phyloP scores from a whole-genome alignment of 2,329 filamentous ascomycete genomes.

The Trichoderma lentiforme region DNA sequence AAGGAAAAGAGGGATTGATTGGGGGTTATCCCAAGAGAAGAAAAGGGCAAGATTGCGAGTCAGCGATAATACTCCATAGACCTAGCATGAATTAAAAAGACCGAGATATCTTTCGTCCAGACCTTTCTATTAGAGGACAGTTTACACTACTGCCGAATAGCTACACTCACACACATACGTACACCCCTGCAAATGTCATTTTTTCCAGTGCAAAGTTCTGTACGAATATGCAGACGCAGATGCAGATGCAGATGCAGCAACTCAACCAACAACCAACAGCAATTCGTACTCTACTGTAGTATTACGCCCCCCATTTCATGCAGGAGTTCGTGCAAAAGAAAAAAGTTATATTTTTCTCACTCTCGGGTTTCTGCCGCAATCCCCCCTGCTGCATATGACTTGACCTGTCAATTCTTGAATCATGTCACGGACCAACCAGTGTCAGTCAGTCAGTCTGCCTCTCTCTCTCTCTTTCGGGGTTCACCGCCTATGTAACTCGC shows the following conservation, averaged over 20 bases:
- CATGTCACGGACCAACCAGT: neutral
- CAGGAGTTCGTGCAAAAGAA: neutral
- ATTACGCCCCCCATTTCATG: neutral
- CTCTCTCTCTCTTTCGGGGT: neutral
- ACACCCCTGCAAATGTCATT: neutral
- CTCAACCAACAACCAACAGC: neutral
- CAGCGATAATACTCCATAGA: neutral
- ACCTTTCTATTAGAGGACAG: no score
- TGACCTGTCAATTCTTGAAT: neutral
- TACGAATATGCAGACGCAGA: neutral
- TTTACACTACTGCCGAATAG: no score
- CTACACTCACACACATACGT: neutral
- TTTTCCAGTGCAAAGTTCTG: neutral
- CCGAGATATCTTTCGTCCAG: neutral
- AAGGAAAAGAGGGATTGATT: neutral
- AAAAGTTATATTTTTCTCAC: neutral
- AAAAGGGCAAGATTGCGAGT: neutral
- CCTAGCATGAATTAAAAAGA: neutral
- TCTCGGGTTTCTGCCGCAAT: neutral
- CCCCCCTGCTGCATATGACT: neutral
- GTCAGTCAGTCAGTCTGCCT: neutral
- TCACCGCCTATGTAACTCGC: neutral
- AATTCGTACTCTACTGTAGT: neutral
- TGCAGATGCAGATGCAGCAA: neutral
- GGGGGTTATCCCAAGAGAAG: neutral